Evolutionary conservation across 768 basidiomycete genomes (phyloP).

Genomic region (Pilatotrama ljubarskyi): DNA sequence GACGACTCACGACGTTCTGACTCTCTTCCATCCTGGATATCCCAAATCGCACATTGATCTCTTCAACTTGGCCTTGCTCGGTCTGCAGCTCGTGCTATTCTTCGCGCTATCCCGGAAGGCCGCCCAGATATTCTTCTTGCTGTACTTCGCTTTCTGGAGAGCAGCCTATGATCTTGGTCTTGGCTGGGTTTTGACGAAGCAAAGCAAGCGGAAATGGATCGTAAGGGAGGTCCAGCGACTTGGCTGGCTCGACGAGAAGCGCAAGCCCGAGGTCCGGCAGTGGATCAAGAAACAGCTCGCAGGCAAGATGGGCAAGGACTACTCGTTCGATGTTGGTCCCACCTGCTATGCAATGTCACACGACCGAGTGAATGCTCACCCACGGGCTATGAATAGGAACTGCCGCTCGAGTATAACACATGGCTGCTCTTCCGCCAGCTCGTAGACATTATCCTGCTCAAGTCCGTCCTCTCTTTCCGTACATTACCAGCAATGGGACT

Average conservation of each 20-base stretch:
- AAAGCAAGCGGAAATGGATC: constrained; percentile 95
- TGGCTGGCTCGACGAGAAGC: constrained; percentile 86
- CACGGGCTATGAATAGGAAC: constrained; percentile 49
- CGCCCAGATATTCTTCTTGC: constrained; percentile 70
- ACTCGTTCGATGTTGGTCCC: constrained; percentile 80
- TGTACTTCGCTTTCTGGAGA: constrained; percentile 94
- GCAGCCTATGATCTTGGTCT: constrained; percentile 90
- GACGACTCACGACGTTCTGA: constrained; percentile 88
- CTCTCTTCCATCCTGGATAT: constrained; percentile 79
- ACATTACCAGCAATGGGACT: neutral
- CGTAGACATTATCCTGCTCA: constrained; percentile 96
- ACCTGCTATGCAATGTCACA: constrained; percentile 8
- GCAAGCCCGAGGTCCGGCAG: constrained; percentile 58
- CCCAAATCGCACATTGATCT: constrained; percentile 90
- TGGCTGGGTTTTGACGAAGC: constrained; percentile 91
- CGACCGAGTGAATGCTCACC: constrained; percentile 9
- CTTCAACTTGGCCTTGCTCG: constrained; percentile 78
- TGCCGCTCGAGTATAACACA: constrained; percentile 92
- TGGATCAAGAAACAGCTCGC: constrained; percentile 89
- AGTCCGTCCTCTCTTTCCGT: constrained; percentile 52
- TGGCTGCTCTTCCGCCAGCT: constrained; percentile 95
- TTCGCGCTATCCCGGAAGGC: constrained; percentile 55
- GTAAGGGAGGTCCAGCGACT: constrained; percentile 73
- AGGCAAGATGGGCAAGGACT: constrained; percentile 94
- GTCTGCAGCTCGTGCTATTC: constrained; percentile 76